Conservation (phyloP, 805 yeast species). For the Pichia rugopelliculosa region DNA sequence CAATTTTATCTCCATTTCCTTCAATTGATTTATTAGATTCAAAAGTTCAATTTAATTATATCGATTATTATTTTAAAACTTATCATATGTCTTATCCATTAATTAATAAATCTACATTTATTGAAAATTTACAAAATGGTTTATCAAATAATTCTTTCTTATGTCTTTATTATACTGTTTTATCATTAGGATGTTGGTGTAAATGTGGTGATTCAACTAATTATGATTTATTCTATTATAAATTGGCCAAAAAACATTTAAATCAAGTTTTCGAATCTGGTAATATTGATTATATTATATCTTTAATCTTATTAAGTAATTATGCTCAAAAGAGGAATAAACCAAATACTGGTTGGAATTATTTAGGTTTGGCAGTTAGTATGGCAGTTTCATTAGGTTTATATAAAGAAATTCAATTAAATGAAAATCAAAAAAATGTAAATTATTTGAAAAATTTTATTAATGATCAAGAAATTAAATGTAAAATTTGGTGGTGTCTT, state of each 20-base stretch:
- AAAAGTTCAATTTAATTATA: conserved; percentile 14
- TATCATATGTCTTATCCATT: conserved; percentile 61
- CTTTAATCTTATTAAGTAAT: conserved; percentile 47
- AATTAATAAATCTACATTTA: conserved; percentile 46
- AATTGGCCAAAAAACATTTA: conserved; percentile 40
- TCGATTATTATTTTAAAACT: conserved; percentile 42
- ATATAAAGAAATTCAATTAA: conserved; percentile 39
- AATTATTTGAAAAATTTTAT: conserved; percentile 28
- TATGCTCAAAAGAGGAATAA: conserved; percentile 59
- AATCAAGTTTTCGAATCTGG: conserved; percentile 50
- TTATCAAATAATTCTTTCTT: conserved; percentile 33
- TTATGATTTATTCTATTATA: conserved; percentile 49
- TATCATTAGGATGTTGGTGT: conserved; percentile 69
- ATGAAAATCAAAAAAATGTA: conserved; percentile 4
- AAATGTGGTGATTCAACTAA: conserved; percentile 45
- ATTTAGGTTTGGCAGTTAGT: conserved; percentile 53
- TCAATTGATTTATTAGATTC: conserved; percentile 6
- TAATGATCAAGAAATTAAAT: conserved; percentile 44
- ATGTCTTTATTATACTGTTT: conserved; percentile 45
- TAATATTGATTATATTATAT: conserved; percentile 44
- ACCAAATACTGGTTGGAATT: conserved; percentile 65
- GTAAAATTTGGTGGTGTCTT: conserved; percentile 64
- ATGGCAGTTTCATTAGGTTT: conserved; percentile 64
- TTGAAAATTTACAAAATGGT: conserved; percentile 18
- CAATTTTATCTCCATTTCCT: neutral